Percentiles rank a stretch among this genome's conserved stretches.
These are phyloP conservation scores for Saccharomyces paradoxus DNA, from an alignment of 805 yeast genomes.

Conservation along the genomic window DNA sequence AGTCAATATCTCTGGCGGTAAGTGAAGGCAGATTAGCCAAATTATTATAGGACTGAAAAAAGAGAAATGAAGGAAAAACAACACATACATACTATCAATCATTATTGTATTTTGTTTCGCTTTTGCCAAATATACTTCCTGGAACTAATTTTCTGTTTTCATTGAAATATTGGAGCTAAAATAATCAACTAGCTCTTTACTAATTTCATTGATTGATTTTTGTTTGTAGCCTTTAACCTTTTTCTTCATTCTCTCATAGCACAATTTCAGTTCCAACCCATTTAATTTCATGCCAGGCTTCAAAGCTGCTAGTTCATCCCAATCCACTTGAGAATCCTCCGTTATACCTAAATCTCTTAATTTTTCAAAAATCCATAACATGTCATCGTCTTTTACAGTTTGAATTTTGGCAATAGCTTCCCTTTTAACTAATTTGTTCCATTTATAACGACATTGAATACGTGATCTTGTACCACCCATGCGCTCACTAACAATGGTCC, in stretches of 20 bases:
- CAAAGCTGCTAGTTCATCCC: constrained; percentile 46
- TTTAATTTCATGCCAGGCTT: constrained; percentile 45
- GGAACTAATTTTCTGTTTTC: not conserved
- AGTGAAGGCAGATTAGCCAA: not conserved
- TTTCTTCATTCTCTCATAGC: constrained; percentile 52
- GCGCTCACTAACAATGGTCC: constrained; percentile 78
- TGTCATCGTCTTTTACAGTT: constrained; percentile 36
- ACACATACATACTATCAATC: not conserved
- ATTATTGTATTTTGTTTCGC: not conserved
- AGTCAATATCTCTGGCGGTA: not conserved
- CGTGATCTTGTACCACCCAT: constrained; percentile 81
- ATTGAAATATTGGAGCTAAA: not conserved
- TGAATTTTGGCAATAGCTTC: constrained; percentile 38
- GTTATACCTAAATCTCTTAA: constrained; percentile 38
- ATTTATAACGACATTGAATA: constrained; percentile 86
- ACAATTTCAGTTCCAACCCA: constrained; percentile 51
- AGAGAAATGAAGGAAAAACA: not conserved
- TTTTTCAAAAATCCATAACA: constrained; percentile 42
- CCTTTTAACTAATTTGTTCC: constrained; percentile 66
- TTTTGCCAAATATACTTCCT: not conserved
- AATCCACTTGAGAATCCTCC: constrained; percentile 40
- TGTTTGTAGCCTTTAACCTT: constrained; percentile 42
- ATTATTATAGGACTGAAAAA: not conserved
- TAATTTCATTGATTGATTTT: constrained; percentile 32
- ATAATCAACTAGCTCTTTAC: constrained; percentile 26